Base-by-base conservation (phyloP, 2,329 filamentous ascomycete species). In the Cladobotryum mycophilum region DNA sequence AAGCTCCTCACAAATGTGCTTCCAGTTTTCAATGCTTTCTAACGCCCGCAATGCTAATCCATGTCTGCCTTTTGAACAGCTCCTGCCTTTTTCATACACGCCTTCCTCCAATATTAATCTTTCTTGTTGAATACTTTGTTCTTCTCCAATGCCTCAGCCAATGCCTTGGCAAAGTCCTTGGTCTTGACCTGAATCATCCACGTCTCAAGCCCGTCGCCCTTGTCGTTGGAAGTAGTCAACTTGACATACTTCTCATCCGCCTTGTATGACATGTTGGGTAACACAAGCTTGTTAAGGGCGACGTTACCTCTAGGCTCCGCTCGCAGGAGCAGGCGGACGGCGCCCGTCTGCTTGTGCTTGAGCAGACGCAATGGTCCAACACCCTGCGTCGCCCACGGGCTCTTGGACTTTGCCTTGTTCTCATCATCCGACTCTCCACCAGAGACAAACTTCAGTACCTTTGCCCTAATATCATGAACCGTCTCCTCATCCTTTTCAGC, bases 151-250 rank as follows among this genome's bases (percentile, higher is more conserved):
- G 68, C 70, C 14, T 65, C 65, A 1, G 77, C 76, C 38, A 88
- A 65, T 45, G 73, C 70, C 58, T 74, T 70, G 12, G 84, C 78
- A 40, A 82, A 60, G 35, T 79, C 76, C 55, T 76, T 72, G 3
- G 83, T 84, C 71, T 86, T 88, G 44, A 89, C 80, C 63, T 85
- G 82, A 14, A 90, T 67, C 63, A 85, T 78, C 84, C 84, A 91
- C 4, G 81, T 82, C 66, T 87, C 84, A 25, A 87, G 67, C 1
- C 76, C 75, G 42, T 74, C 74, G 14, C 82, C 82, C 45, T 74
- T 72, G 46, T 82, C 79, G 51, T 76, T 77, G 1, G 81, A 76
- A 5, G 79, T 76, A 11, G 74, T 73, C 51, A 85, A 58, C 62
- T 79, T 82, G 52, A 86, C 70, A 53, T 79, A 82, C 67, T 84